Conservation (phyloP, 1,284 basidiomycete genomes). For the Leccinum fallax region DNA sequence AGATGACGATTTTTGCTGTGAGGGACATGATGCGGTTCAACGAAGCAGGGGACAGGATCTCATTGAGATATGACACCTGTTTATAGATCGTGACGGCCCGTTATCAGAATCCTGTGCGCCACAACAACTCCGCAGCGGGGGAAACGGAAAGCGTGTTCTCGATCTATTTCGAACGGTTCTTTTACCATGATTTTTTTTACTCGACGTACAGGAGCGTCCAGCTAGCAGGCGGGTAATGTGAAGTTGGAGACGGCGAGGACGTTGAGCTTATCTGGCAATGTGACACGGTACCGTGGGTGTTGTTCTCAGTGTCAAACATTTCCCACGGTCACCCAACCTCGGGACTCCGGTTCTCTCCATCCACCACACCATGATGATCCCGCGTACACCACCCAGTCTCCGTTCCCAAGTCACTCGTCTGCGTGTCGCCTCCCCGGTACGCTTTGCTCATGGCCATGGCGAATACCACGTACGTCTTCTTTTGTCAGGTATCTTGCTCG, state of each 20-base stretch:
- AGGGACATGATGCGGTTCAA: conserved; percentile 47
- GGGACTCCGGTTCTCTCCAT: conserved; percentile 20
- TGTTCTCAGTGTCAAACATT: neutral
- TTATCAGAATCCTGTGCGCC: conserved; percentile 17
- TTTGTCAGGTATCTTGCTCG: neutral
- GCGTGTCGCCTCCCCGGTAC: conserved; percentile 32
- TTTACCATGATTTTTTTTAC: neutral
- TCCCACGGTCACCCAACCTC: conserved; percentile 23
- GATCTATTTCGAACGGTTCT: neutral
- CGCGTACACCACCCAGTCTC: conserved; percentile 42
- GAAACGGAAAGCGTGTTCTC: neutral
- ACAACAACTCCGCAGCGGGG: conserved; percentile 12
- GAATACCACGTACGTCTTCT: conserved; percentile 59
- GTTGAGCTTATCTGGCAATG: neutral
- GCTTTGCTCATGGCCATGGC: conserved; percentile 48
- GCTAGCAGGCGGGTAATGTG: neutral
- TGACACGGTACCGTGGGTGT: neutral
- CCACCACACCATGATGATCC: conserved; percentile 32
- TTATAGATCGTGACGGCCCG: neutral
- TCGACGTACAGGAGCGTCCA: neutral
- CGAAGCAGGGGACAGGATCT: neutral
- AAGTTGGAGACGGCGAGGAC: neutral
- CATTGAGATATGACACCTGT: neutral
- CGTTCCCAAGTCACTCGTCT: conserved; percentile 44
- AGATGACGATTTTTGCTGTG: conserved; percentile 40